Base-by-base conservation (phyloP, 2,329 filamentous ascomycete genomes). In the Amesomyces nigricolor region DNA sequence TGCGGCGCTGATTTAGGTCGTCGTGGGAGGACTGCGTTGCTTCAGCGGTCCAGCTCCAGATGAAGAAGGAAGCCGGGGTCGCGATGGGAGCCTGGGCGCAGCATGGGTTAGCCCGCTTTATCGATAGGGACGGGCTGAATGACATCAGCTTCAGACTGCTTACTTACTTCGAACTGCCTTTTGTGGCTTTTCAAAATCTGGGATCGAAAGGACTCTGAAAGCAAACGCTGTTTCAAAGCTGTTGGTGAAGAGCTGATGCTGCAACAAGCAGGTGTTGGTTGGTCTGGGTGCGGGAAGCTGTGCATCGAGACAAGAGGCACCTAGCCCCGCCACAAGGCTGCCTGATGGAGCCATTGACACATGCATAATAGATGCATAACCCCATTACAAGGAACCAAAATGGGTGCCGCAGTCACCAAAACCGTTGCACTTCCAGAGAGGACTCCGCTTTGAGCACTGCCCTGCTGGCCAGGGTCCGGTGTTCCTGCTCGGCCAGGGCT, bases 51-150 rank as follows among this genome's bases (percentile, higher is more conserved):
- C 2, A 30, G 39, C 16, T 51, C 38, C 2, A 30, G 39, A 19
- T 11, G 46, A 7, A 3, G 22, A 26, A 32, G 39, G 52, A 35
- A 13, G 11, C 32, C 8, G 11, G 32, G 32, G 46, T 16, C 48
- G 38, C 39, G 29, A 37, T 30, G 39, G 46, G 32, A 19, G 43
- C 40, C 44, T 45, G 51, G 52, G 46, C 17, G 17, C 53, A 58
- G 42, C 48, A 35, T 29, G 54, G 40, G 52, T 58, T 45, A 56
- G 58, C 38, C 53, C 40, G 30, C 53, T 54, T 58, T 45, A 44
- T 48, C 35, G 38, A 44, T 22, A 51, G 17, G 39, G 37, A 30
- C 19, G 40, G 38, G 22, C 9, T 47, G 16, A 7, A 17, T 58
- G 45, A 51, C 51, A 53, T 53, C 50, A 47, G 46, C 43, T 42